Evolutionary conservation across 2,329 filamentous ascomycete genomes (phyloP).

Genomic region (Fusarium sororula): DNA sequence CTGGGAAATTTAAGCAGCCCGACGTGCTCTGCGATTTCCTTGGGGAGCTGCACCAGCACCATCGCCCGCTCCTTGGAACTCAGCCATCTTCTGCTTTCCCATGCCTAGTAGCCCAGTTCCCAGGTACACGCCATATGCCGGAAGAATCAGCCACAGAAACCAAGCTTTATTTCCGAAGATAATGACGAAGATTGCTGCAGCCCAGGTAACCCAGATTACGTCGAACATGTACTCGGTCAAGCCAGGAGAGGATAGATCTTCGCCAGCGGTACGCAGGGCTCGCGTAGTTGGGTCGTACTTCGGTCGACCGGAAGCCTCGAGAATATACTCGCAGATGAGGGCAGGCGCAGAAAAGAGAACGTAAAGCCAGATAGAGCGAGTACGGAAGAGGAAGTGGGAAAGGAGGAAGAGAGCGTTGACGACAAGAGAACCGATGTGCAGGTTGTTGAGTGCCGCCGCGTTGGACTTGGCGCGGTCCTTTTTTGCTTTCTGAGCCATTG

Average conservation of each 20-base stretch:
- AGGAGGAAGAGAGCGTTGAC: slow-evolving; percentile 81
- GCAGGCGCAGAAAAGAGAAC: slow-evolving; percentile 76
- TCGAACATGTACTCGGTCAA: slow-evolving; percentile 99
- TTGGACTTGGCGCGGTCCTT: slow-evolving; percentile 81
- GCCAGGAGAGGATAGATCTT: slow-evolving; percentile 87
- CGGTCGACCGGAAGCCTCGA: slow-evolving; percentile 86
- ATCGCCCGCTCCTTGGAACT: slow-evolving; percentile 51
- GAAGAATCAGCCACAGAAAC: slow-evolving; percentile 64
- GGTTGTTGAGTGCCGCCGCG: slow-evolving; percentile 77
- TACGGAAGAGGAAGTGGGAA: slow-evolving; percentile 72
- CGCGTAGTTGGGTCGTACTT: slow-evolving; percentile 70
- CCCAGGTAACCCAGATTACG: slow-evolving; percentile 93
- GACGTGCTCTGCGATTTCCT: slow-evolving; percentile 64
- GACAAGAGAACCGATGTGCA: slow-evolving; percentile 78
- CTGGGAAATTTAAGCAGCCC: slow-evolving; percentile 55
- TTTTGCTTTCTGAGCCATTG: slow-evolving; percentile 71
- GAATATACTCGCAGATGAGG: slow-evolving; percentile 81
- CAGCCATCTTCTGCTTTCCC: slow-evolving; percentile 62
- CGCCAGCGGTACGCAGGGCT: slow-evolving; percentile 78
- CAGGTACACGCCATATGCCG: slow-evolving; percentile 65
- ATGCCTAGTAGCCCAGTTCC: slow-evolving; percentile 63
- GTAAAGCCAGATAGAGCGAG: slow-evolving; percentile 75
- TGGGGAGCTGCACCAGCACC: slow-evolving; percentile 49
- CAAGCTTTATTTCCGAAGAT: slow-evolving; percentile 82
- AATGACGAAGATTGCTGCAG: slow-evolving; percentile 74